phyloP scores from a whole-genome alignment of 208 protist genomes.

The Phytomonas serpens region DNA sequence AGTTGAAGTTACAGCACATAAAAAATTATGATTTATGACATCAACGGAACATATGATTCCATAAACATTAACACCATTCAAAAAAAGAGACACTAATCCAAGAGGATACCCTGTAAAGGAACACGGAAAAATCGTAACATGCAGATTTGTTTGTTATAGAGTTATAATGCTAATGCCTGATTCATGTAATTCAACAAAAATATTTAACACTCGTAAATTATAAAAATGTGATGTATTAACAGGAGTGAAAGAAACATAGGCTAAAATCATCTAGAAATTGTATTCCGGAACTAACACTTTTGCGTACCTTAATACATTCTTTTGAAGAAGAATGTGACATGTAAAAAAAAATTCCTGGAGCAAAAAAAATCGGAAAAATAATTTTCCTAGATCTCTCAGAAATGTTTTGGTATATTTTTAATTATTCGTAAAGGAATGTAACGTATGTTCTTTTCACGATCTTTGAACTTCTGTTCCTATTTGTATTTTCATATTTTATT shows the following conservation, averaged over 20 bases:
- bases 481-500: conserved; percentile 4
- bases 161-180: neutral
- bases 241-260: neutral
- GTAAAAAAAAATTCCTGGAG: conserved; percentile 7
- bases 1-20: neutral
- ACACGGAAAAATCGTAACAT: conserved; percentile 4
- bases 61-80: neutral
- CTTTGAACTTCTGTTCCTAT: neutral
- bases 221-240: neutral
- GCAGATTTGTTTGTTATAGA: neutral
- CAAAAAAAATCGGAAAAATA: neutral
- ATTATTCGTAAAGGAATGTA: neutral
- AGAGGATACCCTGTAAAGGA: neutral
- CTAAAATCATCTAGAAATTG: conserved; percentile 7
- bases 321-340: neutral
- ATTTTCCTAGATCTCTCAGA: conserved; percentile 5
- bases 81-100: neutral
- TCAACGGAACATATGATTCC: neutral
- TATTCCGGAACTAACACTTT: neutral
- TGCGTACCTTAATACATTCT: neutral
- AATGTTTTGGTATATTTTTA: conserved; percentile 12
- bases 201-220: neutral
- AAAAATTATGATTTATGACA: neutral
- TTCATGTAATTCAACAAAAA: neutral
- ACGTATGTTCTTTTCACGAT: neutral